Evolutionary conservation across 768 basidiomycete species (phyloP), one percentile per base, ranked within the genome.

Genomic region (Boletus patriciae): DNA sequence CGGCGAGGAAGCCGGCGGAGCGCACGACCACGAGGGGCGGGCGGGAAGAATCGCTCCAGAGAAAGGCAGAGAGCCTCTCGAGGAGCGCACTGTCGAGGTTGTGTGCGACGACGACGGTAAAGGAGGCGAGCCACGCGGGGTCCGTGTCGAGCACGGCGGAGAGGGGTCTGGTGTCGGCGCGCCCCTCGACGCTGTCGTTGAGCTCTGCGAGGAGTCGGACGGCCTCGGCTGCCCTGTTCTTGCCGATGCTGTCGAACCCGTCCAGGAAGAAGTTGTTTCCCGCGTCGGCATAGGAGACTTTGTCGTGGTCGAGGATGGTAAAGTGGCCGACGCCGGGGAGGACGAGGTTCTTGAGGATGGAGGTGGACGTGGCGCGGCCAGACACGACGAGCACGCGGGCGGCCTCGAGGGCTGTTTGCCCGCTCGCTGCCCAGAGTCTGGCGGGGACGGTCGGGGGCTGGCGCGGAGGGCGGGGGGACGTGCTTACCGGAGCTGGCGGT

Each of bases 201-300:
- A 99, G 83, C 72, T 98, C 97, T 5, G 76, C 68, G 12, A 98
- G 79, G 49, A 89, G 78, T 18, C 81, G 78, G 18, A 91, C 90
- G 1, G 88, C 86, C 69, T 98, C 92, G 48, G 82, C 70, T 0
- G 96, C 93, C 34, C 92, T 84, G 52, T 79, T 79, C 70, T 86
- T 88, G 6, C 92, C 93, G 44, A 98, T 79, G 64, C 87, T 90
- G n/a, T 82, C 74, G 5, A 74, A 72, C 0, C 85, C 88, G 40
- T 89, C 83, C 25, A 99, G 78, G 76, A 98, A 99, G 77, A 99
- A 99, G 76, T 98, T 98, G 78, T 94, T 92, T 1, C 94, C 94
- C 0, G 93, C 86, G 64, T 98, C 95, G 54, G 85, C 82, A 1
- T 84, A 78, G 0, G 85, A 79, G 29, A 87, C 87, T 38, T 70